phyloP scores from a whole-genome alignment of 192 early-diverging fungal genomes.

The Backusella westeae region DNA sequence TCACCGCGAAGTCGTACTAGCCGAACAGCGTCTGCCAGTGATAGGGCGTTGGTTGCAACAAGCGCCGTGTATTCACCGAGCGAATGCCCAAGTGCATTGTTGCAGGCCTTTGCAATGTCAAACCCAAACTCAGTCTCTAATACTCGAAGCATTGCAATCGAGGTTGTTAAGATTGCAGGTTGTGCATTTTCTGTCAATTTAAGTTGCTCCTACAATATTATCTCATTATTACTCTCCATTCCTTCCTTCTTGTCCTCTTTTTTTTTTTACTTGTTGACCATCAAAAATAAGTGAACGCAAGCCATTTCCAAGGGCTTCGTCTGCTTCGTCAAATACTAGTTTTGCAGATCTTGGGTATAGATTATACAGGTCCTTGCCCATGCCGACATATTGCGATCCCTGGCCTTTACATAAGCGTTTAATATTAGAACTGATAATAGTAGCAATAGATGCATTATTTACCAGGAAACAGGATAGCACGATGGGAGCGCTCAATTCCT shows the following conservation, averaged over 20 bases:
- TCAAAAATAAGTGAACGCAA: conserved; percentile 84
- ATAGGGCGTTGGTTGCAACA: conserved; percentile 62
- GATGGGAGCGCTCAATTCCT: conserved; percentile 33
- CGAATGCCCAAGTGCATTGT: conserved; percentile 87
- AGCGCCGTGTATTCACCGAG: conserved; percentile 90
- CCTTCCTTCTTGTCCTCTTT: not conserved
- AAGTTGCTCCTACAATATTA: conserved; percentile 34
- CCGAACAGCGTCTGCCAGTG: conserved; percentile 78
- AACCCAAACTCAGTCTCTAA: conserved; percentile 84
- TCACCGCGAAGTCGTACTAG: conserved; percentile 84
- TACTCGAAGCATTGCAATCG: conserved; percentile 81
- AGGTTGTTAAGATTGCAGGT: conserved; percentile 67
- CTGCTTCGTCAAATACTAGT: conserved; percentile 86
- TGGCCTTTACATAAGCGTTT: conserved; percentile 44
- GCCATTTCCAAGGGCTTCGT: conserved; percentile 72
- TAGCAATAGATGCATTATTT: not conserved
- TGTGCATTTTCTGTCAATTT: conserved; percentile 68
- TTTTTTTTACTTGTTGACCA: conserved; percentile 60
- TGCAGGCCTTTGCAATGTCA: conserved; percentile 65
- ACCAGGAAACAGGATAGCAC: conserved; percentile 36
- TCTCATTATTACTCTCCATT: not conserved
- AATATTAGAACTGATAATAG: not conserved
- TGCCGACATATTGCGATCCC: conserved; percentile 86
- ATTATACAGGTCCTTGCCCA: conserved; percentile 88
- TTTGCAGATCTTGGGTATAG: conserved; percentile 65